Conservation (phyloP, 768 basidiomycete genomes). For the Rhodotorula graminis region DNA sequence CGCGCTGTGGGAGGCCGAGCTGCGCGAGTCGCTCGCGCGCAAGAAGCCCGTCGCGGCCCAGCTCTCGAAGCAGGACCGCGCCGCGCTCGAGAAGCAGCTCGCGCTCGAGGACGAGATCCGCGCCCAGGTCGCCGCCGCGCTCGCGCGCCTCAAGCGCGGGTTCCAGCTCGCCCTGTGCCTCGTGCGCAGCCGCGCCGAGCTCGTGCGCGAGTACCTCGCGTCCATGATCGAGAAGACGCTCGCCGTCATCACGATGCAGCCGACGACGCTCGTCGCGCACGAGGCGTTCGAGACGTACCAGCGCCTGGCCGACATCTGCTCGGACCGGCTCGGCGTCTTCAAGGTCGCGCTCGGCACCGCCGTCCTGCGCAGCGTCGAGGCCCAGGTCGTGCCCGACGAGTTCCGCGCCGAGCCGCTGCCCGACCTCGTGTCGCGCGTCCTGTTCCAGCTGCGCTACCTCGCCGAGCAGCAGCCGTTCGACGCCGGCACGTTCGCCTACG, state of each 20-base stretch:
- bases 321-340: slow-evolving; percentile 66
- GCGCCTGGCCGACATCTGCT: slow-evolving; percentile 64
- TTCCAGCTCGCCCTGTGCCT: slow-evolving; percentile 66
- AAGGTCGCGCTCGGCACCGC: slow-evolving; percentile 75
- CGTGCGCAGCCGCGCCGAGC: slow-evolving; percentile 53
- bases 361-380: slow-evolving; percentile 66
- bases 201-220: slow-evolving; percentile 59
- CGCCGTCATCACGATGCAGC: slow-evolving; percentile 56
- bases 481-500: slow-evolving; percentile 75
- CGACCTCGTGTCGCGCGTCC: slow-evolving; percentile 72
- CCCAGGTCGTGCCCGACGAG: slow-evolving; percentile 65
- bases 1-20: slow-evolving; percentile 89
- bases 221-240: slow-evolving; percentile 60
- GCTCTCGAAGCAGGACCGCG: slow-evolving; percentile 78
- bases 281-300: slow-evolving; percentile 71
- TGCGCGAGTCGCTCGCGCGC: slow-evolving; percentile 73
- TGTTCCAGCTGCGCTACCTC: slow-evolving; percentile 74
- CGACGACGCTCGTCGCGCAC: slow-evolving; percentile 60
- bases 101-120: slow-evolving; percentile 71
- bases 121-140: slow-evolving; percentile 56
- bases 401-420: slow-evolving; percentile 66
- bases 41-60: slow-evolving; percentile 60
- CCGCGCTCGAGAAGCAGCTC: slow-evolving; percentile 75
- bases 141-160: slow-evolving; percentile 60
- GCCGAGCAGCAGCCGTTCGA: slow-evolving; percentile 79